Evolutionary conservation across 129 eudicot species (phyloP).

Genomic region (Mikania micrantha): DNA sequence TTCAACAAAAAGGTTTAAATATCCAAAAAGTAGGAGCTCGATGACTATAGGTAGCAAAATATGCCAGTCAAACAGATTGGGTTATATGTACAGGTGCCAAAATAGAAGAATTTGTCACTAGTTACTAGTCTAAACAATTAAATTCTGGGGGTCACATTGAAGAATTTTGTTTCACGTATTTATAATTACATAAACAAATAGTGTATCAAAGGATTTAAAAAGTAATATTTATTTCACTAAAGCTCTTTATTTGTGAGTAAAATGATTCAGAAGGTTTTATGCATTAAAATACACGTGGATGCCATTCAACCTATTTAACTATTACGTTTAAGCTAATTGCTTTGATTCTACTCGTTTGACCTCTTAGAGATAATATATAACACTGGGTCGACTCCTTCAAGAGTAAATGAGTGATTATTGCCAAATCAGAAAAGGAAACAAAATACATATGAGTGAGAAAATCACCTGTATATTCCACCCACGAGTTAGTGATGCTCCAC

Average conservation of each 20-base stretch:
- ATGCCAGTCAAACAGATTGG: neutral
- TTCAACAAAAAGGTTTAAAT: slow-evolving; percentile 1
- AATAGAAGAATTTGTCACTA: neutral
- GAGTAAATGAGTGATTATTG: neutral
- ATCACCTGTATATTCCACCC: slow-evolving; percentile 98
- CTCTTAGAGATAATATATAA: neutral
- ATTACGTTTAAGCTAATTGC: neutral
- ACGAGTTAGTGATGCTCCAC: slow-evolving; percentile 90
- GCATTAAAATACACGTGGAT: neutral
- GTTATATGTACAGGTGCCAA: neutral
- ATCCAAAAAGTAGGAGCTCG: neutral
- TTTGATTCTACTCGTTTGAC: neutral
- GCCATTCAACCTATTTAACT: neutral
- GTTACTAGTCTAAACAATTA: neutral
- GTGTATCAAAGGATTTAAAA: neutral
- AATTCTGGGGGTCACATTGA: neutral
- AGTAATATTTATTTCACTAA: neutral
- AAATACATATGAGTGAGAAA: neutral
- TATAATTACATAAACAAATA: neutral
- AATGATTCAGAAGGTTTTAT: neutral
- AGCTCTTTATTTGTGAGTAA: neutral
- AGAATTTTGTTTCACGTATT: neutral
- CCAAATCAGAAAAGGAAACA: neutral
- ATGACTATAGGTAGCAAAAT: neutral
- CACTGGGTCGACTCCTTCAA: neutral